phyloP scores from a whole-genome alignment of 1,284 basidiomycete species.

The Cryptococcus hybrid region DNA sequence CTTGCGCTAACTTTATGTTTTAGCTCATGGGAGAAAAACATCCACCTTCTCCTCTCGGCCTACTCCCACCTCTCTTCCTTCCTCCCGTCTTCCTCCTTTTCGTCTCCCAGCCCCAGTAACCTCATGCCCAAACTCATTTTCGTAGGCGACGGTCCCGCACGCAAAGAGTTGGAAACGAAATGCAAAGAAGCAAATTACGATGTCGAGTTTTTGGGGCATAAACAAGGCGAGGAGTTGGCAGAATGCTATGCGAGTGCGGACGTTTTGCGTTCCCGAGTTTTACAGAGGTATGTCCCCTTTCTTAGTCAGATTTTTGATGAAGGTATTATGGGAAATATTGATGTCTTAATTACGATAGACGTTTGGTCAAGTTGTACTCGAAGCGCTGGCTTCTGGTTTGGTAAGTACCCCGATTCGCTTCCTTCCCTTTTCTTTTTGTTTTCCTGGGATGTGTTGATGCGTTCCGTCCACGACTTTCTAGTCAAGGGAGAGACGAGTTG shows the following conservation, averaged over 20 bases:
- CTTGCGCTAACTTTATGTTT: background rate
- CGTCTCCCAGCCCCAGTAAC: conserved; percentile 3
- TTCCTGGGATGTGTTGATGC: background rate
- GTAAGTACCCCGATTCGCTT: conserved; percentile 14
- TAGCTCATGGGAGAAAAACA: conserved; percentile 60
- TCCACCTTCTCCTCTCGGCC: conserved; percentile 56
- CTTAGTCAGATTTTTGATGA: background rate
- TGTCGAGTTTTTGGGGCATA: conserved; percentile 57
- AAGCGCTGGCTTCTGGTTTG: conserved; percentile 57
- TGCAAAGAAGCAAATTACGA: conserved; percentile 52
- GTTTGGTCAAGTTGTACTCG: conserved; percentile 59
- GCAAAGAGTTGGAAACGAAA: conserved; percentile 52
- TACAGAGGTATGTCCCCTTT: conserved; percentile 43
- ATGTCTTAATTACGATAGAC: conserved; percentile 40
- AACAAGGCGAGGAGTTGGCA: conserved; percentile 50
- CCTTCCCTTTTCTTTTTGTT: no score
- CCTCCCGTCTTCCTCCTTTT: conserved; percentile 10
- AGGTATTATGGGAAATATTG: background rate
- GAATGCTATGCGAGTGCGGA: conserved; percentile 56
- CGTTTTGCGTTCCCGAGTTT: conserved; percentile 57
- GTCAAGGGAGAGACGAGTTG: background rate
- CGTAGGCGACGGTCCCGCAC: conserved; percentile 59
- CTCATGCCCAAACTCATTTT: conserved; percentile 55
- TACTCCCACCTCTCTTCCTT: conserved; percentile 45
- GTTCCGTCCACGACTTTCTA: background rate